Percentiles rank a stretch among this genome's conserved stretches.
Evolutionary conservation across 768 basidiomycete genomes (phyloP).

Genomic region (Auriscalpium vulgare): DNA sequence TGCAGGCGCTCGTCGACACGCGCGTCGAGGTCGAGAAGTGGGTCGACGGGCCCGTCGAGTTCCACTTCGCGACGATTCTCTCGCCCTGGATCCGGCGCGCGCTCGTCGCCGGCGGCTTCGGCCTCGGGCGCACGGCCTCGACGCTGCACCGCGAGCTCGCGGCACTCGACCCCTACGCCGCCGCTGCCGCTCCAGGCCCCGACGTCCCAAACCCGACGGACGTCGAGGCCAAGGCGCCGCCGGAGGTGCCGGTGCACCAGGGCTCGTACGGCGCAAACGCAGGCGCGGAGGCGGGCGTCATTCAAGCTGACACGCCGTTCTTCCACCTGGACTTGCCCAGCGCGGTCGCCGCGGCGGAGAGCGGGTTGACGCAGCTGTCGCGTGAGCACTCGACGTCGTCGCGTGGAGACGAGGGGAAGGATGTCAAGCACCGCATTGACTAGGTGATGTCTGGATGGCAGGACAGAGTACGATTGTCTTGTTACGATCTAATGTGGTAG

Average conservation of each 20-base stretch:
- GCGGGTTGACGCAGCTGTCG: slow-evolving; percentile 2
- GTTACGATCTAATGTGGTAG: too few relatives aligned
- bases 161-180: slow-evolving; percentile 59
- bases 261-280: slow-evolving; percentile 7
- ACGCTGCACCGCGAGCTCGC: slow-evolving; percentile 57
- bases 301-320: slow-evolving; percentile 59
- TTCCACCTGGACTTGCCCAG: slow-evolving; percentile 65
- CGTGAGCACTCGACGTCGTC: neutral
- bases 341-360: slow-evolving; percentile 25
- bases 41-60: slow-evolving; percentile 74
- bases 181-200: slow-evolving; percentile 29
- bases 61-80: slow-evolving; percentile 89
- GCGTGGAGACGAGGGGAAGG: neutral
- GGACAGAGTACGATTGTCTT: too few relatives aligned
- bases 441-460: neutral
- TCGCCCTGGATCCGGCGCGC: slow-evolving; percentile 93
- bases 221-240: slow-evolving; percentile 6
- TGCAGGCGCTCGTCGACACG: slow-evolving; percentile 87
- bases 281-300: slow-evolving; percentile 21
- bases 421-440: neutral
- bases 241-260: neutral
- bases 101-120: slow-evolving; percentile 86
- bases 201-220: slow-evolving; percentile 10
- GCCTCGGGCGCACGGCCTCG: slow-evolving; percentile 45
- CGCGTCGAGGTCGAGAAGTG: slow-evolving; percentile 84